These are phyloP conservation scores for Pleurozium schreberi DNA, from an alignment of 225 moss, liverwort and hornwort genomes.

Conservation along the genomic window DNA sequence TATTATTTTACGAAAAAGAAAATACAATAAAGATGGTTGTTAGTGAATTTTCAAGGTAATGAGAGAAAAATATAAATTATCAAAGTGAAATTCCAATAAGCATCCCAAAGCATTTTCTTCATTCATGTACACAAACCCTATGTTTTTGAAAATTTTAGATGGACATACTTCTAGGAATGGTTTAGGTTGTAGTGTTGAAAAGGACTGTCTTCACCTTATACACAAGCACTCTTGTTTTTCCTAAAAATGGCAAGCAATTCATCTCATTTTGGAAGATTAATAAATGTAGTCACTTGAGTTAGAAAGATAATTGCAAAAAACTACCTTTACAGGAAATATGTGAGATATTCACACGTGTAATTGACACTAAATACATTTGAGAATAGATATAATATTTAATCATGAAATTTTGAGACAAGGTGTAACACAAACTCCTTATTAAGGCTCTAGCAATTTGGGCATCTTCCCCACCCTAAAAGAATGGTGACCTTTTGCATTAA, in stretches of 20 bases:
- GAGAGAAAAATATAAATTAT: background rate
- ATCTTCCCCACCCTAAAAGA: no score
- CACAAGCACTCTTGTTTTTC: no score
- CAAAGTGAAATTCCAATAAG: background rate
- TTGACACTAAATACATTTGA: background rate
- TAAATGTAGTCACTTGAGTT: background rate
- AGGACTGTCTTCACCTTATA: background rate
- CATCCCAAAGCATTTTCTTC: background rate
- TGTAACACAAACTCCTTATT: no score
- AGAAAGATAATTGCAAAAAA: background rate
- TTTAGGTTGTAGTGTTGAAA: background rate
- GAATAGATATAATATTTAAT: background rate
- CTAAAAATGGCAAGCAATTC: background rate
- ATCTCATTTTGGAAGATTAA: background rate
- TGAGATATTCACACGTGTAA: background rate
- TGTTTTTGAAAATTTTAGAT: background rate
- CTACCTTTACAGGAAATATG: background rate
- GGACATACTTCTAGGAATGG: background rate
- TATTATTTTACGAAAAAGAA: no score
- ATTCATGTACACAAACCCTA: accelerated
- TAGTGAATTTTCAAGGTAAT: no score
- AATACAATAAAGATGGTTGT: background rate
- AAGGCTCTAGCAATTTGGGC: no score
- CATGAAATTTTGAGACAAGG: no score
- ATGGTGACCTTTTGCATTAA: no score